These are phyloP conservation scores for Fusarium multiceps DNA, from an alignment of 2,329 filamentous ascomycete genomes.

Conservation along the genomic window DNA sequence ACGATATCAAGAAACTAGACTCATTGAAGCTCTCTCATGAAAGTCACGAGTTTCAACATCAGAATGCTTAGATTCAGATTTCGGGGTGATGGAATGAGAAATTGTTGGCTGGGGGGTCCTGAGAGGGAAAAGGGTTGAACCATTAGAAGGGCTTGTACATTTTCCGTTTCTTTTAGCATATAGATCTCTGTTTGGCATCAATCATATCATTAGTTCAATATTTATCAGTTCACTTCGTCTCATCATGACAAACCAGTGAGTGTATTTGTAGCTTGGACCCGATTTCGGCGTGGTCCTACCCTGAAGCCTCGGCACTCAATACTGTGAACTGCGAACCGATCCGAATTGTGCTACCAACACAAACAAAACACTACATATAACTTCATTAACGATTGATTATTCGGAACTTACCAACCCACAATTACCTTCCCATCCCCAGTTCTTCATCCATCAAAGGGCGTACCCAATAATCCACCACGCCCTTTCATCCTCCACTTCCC, in stretches of 20 bases:
- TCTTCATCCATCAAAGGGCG: constrained; percentile 19
- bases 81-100: no score
- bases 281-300: background rate
- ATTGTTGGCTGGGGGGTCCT: no score
- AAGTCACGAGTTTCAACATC: background rate
- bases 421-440: background rate
- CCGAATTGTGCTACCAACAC: no score
- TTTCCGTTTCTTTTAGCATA: background rate
- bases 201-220: background rate
- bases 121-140: no score
- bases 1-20: constrained; percentile 12
- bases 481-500: constrained; percentile 25
- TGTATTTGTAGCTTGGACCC: background rate
- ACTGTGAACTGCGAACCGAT: background rate
- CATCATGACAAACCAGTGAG: background rate
- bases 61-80: background rate
- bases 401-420: background rate
- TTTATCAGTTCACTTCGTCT: no score
- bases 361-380: no score
- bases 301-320: background rate
- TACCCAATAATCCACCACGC: constrained; percentile 15
- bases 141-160: rapidly evolving
- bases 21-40: background rate
- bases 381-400: no score
- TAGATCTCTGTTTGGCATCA: background rate